Evolutionary conservation across 163 green algal species (phyloP).

Genomic region (Picocystis sp.): DNA sequence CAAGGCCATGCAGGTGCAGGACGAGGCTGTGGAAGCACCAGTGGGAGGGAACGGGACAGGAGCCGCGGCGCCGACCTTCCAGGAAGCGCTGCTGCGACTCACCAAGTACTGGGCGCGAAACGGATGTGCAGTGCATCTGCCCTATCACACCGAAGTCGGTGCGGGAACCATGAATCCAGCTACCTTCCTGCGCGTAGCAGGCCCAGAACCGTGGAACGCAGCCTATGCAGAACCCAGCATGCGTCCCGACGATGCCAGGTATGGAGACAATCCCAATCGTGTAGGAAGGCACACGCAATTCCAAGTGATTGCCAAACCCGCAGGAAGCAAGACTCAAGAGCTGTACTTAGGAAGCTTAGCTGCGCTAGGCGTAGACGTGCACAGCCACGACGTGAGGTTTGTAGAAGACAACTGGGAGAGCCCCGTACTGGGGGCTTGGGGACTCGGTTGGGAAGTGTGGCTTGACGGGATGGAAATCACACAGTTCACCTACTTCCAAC

Average conservation of each 20-base stretch:
- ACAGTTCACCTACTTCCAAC: constrained; percentile 98
- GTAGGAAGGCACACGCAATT: constrained; percentile 97
- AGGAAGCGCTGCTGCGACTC: constrained; percentile 74
- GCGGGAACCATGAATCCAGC: constrained; percentile 85
- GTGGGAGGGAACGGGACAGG: neutral
- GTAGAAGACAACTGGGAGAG: constrained; percentile 99
- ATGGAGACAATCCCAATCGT: constrained; percentile 95
- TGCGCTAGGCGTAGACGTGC: constrained; percentile 73
- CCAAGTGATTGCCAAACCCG: constrained; percentile 33
- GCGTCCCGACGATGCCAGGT: constrained; percentile 88
- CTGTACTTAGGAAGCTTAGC: constrained; percentile 82
- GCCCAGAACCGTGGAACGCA: constrained; percentile 93
- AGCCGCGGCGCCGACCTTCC: constrained; percentile 54
- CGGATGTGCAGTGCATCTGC: constrained; percentile 78
- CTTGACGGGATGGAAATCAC: constrained; percentile 89
- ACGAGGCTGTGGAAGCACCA: no score
- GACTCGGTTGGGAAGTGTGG: constrained; percentile 94
- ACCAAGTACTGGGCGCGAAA: constrained; percentile 65
- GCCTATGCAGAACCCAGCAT: constrained; percentile 84
- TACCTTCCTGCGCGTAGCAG: constrained; percentile 80
- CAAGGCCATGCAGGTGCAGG: no score
- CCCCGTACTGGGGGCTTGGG: constrained; percentile 86
- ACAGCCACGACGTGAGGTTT: constrained; percentile 71
- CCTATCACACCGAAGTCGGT: constrained; percentile 93
- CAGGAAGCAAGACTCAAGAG: constrained; percentile 53